A percentile compares a stretch with the other conserved stretches of the same genome.
Evolutionary conservation across 1,139 yeast genomes (phyloP).

Genomic region (Protomyces inundatus): DNA sequence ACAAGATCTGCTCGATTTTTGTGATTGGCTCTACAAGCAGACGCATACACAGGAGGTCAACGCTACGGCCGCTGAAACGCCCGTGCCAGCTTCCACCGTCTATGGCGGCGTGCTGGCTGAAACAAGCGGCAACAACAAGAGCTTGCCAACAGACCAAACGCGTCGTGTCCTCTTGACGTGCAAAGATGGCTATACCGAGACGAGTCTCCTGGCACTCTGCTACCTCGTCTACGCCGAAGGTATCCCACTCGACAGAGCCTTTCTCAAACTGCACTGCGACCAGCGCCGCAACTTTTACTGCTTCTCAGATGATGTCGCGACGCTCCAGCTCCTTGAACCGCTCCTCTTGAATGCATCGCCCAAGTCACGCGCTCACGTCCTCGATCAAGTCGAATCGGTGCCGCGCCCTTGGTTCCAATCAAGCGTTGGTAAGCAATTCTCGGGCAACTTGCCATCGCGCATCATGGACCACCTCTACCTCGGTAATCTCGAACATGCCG

Average conservation of each 20-base stretch:
- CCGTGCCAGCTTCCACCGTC: not conserved
- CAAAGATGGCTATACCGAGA: constrained; percentile 89
- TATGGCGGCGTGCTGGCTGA: constrained; percentile 33
- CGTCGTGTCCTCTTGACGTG: constrained; percentile 57
- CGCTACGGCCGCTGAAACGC: not conserved
- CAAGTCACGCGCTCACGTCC: constrained; percentile 26
- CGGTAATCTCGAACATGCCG: constrained; percentile 82
- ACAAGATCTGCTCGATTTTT: constrained; percentile 3
- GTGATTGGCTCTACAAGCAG: constrained; percentile 9
- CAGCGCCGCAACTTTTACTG: constrained; percentile 77
- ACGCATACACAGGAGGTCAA: not conserved
- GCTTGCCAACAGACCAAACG: not conserved
- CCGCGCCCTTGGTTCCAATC: constrained; percentile 29
- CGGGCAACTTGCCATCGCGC: constrained; percentile 66
- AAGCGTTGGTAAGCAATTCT: constrained; percentile 27
- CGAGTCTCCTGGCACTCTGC: constrained; percentile 65
- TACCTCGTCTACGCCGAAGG: constrained; percentile 65
- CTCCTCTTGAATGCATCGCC: constrained; percentile 51
- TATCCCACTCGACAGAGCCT: constrained; percentile 46
- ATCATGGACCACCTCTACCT: constrained; percentile 78
- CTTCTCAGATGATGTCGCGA: constrained; percentile 66
- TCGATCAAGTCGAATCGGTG: constrained; percentile 29
- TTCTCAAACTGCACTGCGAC: constrained; percentile 55
- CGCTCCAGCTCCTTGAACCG: constrained; percentile 60
- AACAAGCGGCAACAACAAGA: constrained; percentile 34